Evolutionary conservation across 148 eudicot genomes (phyloP).

Genomic region (Polygonum maritimum): DNA sequence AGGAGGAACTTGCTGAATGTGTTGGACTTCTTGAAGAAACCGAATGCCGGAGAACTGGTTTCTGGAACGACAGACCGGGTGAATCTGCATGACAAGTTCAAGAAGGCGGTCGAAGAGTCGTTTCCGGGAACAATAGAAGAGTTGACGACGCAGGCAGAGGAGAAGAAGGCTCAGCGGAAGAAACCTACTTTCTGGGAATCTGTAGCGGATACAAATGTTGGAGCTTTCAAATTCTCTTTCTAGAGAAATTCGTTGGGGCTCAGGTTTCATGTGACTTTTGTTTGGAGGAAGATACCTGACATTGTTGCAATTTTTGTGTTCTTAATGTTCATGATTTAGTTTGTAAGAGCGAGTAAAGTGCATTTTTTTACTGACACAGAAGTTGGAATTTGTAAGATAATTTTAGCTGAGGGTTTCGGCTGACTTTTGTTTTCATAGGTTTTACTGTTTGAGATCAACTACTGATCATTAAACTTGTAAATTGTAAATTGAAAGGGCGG

Average conservation of each 20-base stretch:
- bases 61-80: slow-evolving; percentile 90
- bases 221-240: slow-evolving; percentile 83
- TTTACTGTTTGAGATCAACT: too few species aligned
- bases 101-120: slow-evolving; percentile 56
- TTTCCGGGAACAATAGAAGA: slow-evolving; percentile 68
- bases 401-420: too few species aligned
- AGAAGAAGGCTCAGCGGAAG: slow-evolving; percentile 36
- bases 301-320: neutral
- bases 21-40: slow-evolving; percentile 80
- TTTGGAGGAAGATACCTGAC: neutral
- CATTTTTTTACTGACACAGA: too few species aligned
- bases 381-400: too few species aligned
- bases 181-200: slow-evolving; percentile 77
- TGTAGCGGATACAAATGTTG: slow-evolving; percentile 59
- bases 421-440: too few species aligned
- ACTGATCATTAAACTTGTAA: too few species aligned
- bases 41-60: slow-evolving; percentile 81
- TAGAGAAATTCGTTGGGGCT: slow-evolving; percentile 11
- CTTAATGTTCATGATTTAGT: neutral
- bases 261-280: neutral
- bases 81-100: slow-evolving; percentile 72
- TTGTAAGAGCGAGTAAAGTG: too few species aligned
- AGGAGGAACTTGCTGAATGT: slow-evolving; percentile 90
- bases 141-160: slow-evolving; percentile 46
- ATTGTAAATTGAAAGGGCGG: too few species aligned